Conservation (phyloP, 768 basidiomycete genomes). For the Chalciporus pseudorubinellus region DNA sequence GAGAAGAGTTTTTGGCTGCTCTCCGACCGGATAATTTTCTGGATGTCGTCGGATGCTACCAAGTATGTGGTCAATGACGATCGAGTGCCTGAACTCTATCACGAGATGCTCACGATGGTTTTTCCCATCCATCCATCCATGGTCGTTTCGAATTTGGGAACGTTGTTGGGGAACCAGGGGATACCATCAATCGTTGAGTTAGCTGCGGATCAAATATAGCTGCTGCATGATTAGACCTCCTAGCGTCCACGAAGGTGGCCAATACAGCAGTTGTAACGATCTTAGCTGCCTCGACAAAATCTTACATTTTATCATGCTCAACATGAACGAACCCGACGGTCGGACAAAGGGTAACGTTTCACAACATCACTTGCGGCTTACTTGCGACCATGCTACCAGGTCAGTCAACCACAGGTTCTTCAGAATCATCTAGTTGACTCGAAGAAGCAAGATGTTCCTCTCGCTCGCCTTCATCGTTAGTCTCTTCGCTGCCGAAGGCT, state of each 20-base stretch:
- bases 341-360: background rate
- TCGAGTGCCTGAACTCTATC: background rate
- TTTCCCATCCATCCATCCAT: background rate
- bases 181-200: background rate
- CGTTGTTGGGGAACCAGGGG: background rate
- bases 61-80: background rate
- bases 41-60: background rate
- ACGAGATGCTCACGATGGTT: background rate
- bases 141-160: too few species aligned
- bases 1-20: background rate
- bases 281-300: background rate
- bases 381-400: background rate
- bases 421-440: background rate
- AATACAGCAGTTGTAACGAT: background rate
- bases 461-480: constrained; percentile 9
- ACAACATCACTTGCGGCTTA: background rate
- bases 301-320: background rate
- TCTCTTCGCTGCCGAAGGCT: constrained; percentile 42
- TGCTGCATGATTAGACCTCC: background rate
- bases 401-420: background rate
- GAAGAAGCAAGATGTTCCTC: constrained; percentile 11
- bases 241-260: background rate
- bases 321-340: background rate
- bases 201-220: background rate
- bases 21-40: constrained; percentile 1